Evolutionary conservation across 352 stramenopile species (phyloP).

Genomic region (Phytophthora nicotianae): DNA sequence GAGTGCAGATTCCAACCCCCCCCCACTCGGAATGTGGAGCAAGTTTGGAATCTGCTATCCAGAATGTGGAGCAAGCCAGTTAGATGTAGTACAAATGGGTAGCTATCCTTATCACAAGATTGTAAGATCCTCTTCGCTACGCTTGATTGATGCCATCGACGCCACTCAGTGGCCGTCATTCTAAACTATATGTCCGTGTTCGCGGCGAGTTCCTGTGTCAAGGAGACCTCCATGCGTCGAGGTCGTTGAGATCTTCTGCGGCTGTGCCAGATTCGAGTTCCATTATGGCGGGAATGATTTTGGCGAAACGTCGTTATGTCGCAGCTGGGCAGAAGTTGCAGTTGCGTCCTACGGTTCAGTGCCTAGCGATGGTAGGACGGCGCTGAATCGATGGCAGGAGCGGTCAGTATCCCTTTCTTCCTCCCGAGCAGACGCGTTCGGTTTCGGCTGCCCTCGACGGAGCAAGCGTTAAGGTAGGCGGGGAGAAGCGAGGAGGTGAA

Average conservation of each 20-base stretch:
- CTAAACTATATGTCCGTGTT: conserved; percentile 19
- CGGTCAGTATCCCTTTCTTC: conserved; percentile 29
- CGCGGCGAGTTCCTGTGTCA: conserved; percentile 10
- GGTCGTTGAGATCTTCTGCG: neutral
- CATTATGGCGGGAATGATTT: conserved; percentile 1
- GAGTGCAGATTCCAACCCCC: neutral
- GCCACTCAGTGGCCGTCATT: conserved; percentile 5
- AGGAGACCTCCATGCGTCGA: conserved; percentile 1
- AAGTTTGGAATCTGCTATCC: too few species aligned
- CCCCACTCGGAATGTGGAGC: too few species aligned
- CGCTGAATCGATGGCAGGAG: conserved; percentile 28
- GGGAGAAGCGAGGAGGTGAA: conserved; percentile 7
- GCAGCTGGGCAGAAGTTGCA: conserved; percentile 14
- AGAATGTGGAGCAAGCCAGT: too few species aligned
- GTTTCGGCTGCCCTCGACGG: conserved; percentile 1
- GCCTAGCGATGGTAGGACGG: neutral
- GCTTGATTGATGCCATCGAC: neutral
- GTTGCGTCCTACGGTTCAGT: conserved; percentile 4
- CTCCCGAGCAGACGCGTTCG: conserved; percentile 21
- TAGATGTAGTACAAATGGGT: neutral
- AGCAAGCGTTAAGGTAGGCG: neutral
- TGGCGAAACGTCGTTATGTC: conserved; percentile 10
- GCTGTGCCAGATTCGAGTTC: neutral
- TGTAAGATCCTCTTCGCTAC: neutral
- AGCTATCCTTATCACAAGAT: conserved; percentile 11